These are phyloP conservation scores for Ogataea kodamae DNA, from an alignment of 805 yeast species.

Conservation along the genomic window DNA sequence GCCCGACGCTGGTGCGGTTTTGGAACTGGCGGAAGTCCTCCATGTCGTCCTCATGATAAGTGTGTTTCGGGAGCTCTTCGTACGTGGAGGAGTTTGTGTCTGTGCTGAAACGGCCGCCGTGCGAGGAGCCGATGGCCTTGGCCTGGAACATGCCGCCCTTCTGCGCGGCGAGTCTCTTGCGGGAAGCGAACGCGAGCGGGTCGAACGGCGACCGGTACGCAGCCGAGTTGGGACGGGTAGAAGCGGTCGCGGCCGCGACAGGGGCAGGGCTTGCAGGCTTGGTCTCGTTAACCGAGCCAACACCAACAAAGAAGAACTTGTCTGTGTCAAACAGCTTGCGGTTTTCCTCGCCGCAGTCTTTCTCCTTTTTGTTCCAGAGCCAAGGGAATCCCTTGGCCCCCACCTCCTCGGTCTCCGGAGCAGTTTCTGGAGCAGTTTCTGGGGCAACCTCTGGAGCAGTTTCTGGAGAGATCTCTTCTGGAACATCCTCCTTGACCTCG, in stretches of 20 bases:
- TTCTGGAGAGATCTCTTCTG: slow-evolving; percentile 1
- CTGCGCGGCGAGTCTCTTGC: neutral
- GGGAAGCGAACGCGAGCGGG: slow-evolving; percentile 4
- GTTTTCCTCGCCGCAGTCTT: slow-evolving; percentile 19
- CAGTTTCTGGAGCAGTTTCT: slow-evolving; percentile 3
- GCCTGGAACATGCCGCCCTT: neutral
- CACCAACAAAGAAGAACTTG: slow-evolving; percentile 28
- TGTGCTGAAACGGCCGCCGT: slow-evolving; percentile 2
- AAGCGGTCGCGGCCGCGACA: slow-evolving; percentile 1
- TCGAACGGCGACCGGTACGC: slow-evolving; percentile 1
- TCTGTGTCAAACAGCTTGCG: slow-evolving; percentile 24
- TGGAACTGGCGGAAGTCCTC: slow-evolving; percentile 20
- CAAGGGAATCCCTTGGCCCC: slow-evolving; percentile 14
- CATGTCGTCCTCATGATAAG: slow-evolving; percentile 3
- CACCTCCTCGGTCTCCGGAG: slow-evolving; percentile 4
- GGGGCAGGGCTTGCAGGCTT: neutral
- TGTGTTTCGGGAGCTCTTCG: neutral
- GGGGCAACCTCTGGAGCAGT: slow-evolving; percentile 4
- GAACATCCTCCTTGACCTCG: no score
- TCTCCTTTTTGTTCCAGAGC: slow-evolving; percentile 10
- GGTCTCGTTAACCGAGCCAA: slow-evolving; percentile 22
- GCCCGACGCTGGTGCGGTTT: slow-evolving; percentile 8
- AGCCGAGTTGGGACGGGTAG: slow-evolving; percentile 1
- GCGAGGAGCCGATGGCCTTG: no score
- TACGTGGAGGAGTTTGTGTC: neutral